Conservation (phyloP, 768 basidiomycete genomes). For the Boletus rubroflammeus region DNA sequence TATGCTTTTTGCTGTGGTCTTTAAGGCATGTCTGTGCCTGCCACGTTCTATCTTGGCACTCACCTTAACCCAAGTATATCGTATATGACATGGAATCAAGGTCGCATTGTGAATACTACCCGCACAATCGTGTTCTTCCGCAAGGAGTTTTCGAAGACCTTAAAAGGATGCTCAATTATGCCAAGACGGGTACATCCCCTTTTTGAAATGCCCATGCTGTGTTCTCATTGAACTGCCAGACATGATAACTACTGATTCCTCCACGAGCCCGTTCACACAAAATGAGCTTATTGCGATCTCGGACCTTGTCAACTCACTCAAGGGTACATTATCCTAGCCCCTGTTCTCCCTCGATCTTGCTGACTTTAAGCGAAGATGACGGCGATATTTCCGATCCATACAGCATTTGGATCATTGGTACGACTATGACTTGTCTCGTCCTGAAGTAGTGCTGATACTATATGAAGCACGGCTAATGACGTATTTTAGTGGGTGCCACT, state of each 20-base stretch:
- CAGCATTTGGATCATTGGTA: constrained; percentile 15
- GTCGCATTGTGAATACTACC: constrained; percentile 19
- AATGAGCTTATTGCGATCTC: constrained; percentile 11
- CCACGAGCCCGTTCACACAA: constrained; percentile 16
- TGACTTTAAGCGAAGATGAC: constrained; percentile 1
- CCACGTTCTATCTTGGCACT: neutral
- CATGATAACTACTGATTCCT: constrained; percentile 17
- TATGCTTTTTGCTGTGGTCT: neutral
- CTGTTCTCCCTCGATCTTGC: neutral
- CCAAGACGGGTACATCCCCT: constrained; percentile 7
- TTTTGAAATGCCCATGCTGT: neutral
- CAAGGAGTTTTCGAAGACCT: constrained; percentile 4
- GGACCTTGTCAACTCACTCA: constrained; percentile 12
- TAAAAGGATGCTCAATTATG: constrained; percentile 16
- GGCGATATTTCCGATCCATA: neutral
- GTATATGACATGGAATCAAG: constrained; percentile 4
- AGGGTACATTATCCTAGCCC: neutral
- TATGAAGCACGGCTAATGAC: constrained; percentile 10
- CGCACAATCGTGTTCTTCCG: constrained; percentile 4
- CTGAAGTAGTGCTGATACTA: neutral
- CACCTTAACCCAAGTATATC: neutral
- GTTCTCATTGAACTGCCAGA: neutral
- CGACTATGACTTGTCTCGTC: neutral
- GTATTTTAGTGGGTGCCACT: constrained; percentile 7
- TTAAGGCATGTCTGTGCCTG: neutral